Evolutionary conservation across 139 green algal species (phyloP).

Genomic region (Diplosphaera chodatii): DNA sequence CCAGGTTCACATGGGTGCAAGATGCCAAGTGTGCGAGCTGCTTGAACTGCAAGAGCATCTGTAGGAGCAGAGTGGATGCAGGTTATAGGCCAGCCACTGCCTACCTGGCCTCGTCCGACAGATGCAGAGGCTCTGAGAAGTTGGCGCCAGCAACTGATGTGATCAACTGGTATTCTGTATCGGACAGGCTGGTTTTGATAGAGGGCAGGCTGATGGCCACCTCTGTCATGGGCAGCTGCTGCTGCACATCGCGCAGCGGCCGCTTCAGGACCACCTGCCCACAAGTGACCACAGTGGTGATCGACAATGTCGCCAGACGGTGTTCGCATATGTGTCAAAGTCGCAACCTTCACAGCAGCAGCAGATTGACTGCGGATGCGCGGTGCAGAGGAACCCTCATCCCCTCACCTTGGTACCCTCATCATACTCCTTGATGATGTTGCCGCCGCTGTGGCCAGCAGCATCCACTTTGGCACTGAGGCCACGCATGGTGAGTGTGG

Average conservation of each 20-base stretch:
- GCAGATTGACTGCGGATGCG: too few species aligned
- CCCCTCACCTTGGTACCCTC: slow-evolving; percentile 22
- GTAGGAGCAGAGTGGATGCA: too few species aligned
- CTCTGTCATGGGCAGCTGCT: slow-evolving; percentile 15
- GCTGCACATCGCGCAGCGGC: slow-evolving; percentile 26
- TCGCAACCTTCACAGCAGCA: too few species aligned
- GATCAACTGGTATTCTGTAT: slow-evolving; percentile 68
- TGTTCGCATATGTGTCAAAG: too few species aligned
- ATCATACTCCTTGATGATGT: slow-evolving; percentile 56
- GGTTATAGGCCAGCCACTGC: too few species aligned
- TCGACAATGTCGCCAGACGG: too few species aligned
- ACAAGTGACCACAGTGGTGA: not conserved
- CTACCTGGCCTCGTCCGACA: not conserved
- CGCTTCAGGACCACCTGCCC: slow-evolving; percentile 26
- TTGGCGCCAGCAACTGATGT: slow-evolving; percentile 61
- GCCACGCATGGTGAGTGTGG: slow-evolving; percentile 37
- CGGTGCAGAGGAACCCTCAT: slow-evolving; percentile 1
- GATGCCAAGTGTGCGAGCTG: too few species aligned
- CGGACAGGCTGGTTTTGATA: slow-evolving; percentile 45
- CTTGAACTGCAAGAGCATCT: too few species aligned
- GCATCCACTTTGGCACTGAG: slow-evolving; percentile 32
- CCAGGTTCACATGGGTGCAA: too few species aligned
- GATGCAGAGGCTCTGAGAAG: slow-evolving; percentile 26
- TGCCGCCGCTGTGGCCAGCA: slow-evolving; percentile 29
- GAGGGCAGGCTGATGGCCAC: slow-evolving; percentile 48